Percentiles rank a stretch among this genome's conserved stretches.
Conservation (phyloP, 495 filamentous ascomycete genomes). For the Hypoxylon trugodes region DNA sequence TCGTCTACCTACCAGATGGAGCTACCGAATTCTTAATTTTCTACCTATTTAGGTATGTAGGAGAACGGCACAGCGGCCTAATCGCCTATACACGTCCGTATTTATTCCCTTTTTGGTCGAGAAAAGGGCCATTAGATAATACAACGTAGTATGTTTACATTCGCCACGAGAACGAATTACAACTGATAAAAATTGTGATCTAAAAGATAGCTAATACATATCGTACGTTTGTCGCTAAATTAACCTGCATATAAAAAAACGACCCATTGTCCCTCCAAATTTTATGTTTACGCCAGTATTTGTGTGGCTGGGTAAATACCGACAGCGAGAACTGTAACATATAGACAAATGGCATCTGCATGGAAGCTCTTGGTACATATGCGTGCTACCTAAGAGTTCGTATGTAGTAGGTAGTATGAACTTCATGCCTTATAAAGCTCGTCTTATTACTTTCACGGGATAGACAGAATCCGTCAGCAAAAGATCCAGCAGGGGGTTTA, state of each 20-base stretch:
- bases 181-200: not conserved
- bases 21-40: slow-evolving; percentile 3
- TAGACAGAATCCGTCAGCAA: slow-evolving; percentile 5
- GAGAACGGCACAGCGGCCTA: not conserved
- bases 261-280: not conserved
- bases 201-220: not conserved
- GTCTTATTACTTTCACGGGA: not conserved
- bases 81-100: not conserved
- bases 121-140: not conserved
- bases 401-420: slow-evolving; percentile 5
- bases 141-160: not conserved
- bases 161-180: not conserved
- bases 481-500: slow-evolving; percentile 6
- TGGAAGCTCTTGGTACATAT: slow-evolving; percentile 2
- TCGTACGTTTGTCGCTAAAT: not conserved
- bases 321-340: slow-evolving; percentile 3
- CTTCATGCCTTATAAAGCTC: not conserved
- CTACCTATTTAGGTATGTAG: not conserved
- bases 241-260: not conserved
- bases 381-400: slow-evolving; percentile 3
- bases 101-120: not conserved
- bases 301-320: slow-evolving; percentile 11
- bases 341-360: not conserved
- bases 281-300: not conserved
- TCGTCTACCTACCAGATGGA: slow-evolving; percentile 16